These are phyloP conservation scores for Copromyces sp. DNA, from an alignment of 495 filamentous ascomycete species.

Conservation along the genomic window DNA sequence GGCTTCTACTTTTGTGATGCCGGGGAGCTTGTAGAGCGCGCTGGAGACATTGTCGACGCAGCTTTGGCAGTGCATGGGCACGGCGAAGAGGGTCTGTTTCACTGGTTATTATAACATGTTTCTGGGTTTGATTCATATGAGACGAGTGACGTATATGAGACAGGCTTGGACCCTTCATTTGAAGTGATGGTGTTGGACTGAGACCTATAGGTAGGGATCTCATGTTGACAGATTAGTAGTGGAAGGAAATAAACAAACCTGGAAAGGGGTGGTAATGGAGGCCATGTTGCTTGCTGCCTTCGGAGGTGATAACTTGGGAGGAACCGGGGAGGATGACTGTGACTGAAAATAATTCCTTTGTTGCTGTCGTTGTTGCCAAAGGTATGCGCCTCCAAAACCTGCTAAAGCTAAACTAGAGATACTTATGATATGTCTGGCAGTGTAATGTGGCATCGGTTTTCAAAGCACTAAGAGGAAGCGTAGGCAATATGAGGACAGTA, in stretches of 20 bases:
- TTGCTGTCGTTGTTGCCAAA: slow-evolving; percentile 6
- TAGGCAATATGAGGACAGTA: neutral
- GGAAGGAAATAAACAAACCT: slow-evolving; percentile 22
- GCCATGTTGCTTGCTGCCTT: slow-evolving; percentile 13
- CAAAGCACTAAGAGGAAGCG: neutral
- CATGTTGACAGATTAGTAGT: neutral
- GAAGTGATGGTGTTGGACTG: neutral
- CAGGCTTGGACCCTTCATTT: neutral
- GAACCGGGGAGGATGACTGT: neutral
- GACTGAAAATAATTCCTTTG: neutral
- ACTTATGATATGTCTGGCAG: slow-evolving; percentile 8
- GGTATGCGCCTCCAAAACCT: slow-evolving; percentile 13
- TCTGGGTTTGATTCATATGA: neutral
- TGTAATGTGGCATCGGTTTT: neutral
- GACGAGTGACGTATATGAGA: neutral
- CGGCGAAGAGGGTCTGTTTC: slow-evolving; percentile 78
- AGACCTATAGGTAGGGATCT: neutral
- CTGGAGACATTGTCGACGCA: slow-evolving; percentile 78
- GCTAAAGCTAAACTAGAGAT: slow-evolving; percentile 11
- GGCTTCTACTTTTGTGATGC: slow-evolving; percentile 57
- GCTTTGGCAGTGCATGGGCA: slow-evolving; percentile 80
- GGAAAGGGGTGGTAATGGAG: slow-evolving; percentile 32
- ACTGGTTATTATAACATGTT: slow-evolving; percentile 3
- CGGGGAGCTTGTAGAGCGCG: slow-evolving; percentile 62
- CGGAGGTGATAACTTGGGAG: neutral